Evolutionary conservation across 805 yeast genomes (phyloP).

Genomic region (Saturnispora hagleri): DNA sequence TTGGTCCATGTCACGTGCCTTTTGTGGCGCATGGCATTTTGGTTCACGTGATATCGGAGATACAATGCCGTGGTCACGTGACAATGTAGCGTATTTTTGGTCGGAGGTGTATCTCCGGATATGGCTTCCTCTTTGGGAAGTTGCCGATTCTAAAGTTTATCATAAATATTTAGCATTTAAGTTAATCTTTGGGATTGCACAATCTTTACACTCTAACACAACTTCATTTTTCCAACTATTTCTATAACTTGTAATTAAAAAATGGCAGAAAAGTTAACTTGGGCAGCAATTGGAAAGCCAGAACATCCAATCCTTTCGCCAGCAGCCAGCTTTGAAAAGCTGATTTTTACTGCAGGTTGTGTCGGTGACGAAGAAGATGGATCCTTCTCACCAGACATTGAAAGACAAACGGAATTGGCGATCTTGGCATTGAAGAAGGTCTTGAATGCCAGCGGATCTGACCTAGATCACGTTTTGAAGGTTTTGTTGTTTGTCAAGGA

Average conservation of each 20-base stretch:
- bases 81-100: too few relatives aligned
- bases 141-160: not conserved
- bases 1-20: not conserved
- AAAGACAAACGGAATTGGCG: slow-evolving; percentile 38
- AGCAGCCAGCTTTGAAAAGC: slow-evolving; percentile 11
- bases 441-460: slow-evolving; percentile 37
- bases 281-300: slow-evolving; percentile 3
- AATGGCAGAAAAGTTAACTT: slow-evolving; percentile 2
- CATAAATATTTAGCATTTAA: too few relatives aligned
- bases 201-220: not conserved
- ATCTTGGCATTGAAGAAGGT: slow-evolving; percentile 34
- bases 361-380: slow-evolving; percentile 28
- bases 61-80: not conserved
- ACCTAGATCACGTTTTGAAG: slow-evolving; percentile 38
- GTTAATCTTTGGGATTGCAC: not conserved
- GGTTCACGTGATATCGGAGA: not conserved
- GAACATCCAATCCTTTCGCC: slow-evolving; percentile 13
- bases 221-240: not conserved
- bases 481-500: slow-evolving; percentile 41
- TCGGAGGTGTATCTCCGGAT: not conserved
- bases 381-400: slow-evolving; percentile 33
- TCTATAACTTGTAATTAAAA: not conserved
- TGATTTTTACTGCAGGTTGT: slow-evolving; percentile 24
- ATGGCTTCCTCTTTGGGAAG: not conserved
- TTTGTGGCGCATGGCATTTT: not conserved